These are phyloP conservation scores for Helminthosporium solani DNA, from an alignment of 2,329 filamentous ascomycete species.

Conservation along the genomic window DNA sequence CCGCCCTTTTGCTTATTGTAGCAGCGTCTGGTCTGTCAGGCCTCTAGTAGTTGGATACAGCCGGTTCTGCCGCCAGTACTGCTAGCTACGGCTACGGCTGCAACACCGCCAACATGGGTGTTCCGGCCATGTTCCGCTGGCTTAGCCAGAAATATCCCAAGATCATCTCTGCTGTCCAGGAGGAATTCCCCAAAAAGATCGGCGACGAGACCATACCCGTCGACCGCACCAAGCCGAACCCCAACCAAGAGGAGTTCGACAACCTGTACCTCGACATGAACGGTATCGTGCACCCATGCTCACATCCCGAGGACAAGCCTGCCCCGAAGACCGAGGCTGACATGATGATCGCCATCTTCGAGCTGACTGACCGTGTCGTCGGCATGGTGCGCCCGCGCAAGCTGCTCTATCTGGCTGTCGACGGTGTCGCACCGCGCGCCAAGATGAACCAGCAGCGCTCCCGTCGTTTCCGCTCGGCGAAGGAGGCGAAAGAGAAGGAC, in stretches of 20 bases:
- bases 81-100: background rate
- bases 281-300: constrained; percentile 98
- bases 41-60: no score
- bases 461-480: constrained; percentile 88
- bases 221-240: constrained; percentile 81
- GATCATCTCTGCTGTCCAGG: constrained; percentile 88
- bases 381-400: constrained; percentile 98
- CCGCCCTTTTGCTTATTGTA: no score
- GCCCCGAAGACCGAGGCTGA: constrained; percentile 93
- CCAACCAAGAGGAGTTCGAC: constrained; percentile 96
- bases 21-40: no score
- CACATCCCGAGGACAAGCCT: constrained; percentile 90
- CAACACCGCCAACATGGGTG: constrained; percentile 67
- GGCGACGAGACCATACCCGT: constrained; percentile 84
- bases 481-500: constrained; percentile 92
- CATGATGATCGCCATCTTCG: constrained; percentile 99
- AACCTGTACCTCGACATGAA: constrained; percentile 99
- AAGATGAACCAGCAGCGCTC: constrained; percentile 99
- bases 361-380: constrained; percentile 96
- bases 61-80: background rate
- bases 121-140: constrained; percentile 94
- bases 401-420: constrained; percentile 95
- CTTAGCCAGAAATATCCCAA: constrained; percentile 96
- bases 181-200: constrained; percentile 78
- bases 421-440: constrained; percentile 93